Conservation (phyloP, 768 basidiomycete species). For the Pleurotus sapidus region DNA sequence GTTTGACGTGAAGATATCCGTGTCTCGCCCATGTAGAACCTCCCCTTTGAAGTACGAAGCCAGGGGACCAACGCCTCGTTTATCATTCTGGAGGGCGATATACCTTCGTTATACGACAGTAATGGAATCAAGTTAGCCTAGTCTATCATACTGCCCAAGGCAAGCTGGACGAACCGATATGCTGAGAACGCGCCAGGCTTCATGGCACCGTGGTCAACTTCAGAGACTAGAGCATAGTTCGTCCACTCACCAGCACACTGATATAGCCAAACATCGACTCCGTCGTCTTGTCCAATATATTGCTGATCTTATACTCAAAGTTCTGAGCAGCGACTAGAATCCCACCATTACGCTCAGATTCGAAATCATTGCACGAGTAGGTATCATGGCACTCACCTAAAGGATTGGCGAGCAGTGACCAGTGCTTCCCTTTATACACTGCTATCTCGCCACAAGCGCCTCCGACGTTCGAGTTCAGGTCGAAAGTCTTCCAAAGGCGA, state of each 20-base stretch:
- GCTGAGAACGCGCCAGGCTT: slow-evolving; percentile 95
- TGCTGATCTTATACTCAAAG: slow-evolving; percentile 92
- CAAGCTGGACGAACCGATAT: slow-evolving; percentile 52
- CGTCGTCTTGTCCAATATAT: slow-evolving; percentile 87
- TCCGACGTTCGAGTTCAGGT: slow-evolving; percentile 87
- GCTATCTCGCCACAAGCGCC: slow-evolving; percentile 98
- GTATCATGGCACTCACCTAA: slow-evolving; percentile 48
- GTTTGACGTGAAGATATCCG: slow-evolving; percentile 93
- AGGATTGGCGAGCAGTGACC: slow-evolving; percentile 80
- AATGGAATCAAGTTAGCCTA: background rate
- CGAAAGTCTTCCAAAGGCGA: slow-evolving; percentile 93
- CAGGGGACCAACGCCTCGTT: slow-evolving; percentile 78
- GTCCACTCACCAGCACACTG: slow-evolving; percentile 69
- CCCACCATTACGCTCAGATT: background rate
- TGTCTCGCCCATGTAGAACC: slow-evolving; percentile 75
- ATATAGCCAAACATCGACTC: slow-evolving; percentile 96
- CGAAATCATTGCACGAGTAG: background rate
- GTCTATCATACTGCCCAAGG: slow-evolving; percentile 12
- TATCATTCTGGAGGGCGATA: slow-evolving; percentile 87
- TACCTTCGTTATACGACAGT: slow-evolving; percentile 38
- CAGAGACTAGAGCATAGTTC: background rate
- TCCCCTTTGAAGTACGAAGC: slow-evolving; percentile 99
- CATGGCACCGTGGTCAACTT: background rate
- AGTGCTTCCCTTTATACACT: slow-evolving; percentile 86
- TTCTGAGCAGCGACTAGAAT: slow-evolving; percentile 84